phyloP scores from a whole-genome alignment of 176 grass and related monocot genomes.

The Avena sativa region DNA sequence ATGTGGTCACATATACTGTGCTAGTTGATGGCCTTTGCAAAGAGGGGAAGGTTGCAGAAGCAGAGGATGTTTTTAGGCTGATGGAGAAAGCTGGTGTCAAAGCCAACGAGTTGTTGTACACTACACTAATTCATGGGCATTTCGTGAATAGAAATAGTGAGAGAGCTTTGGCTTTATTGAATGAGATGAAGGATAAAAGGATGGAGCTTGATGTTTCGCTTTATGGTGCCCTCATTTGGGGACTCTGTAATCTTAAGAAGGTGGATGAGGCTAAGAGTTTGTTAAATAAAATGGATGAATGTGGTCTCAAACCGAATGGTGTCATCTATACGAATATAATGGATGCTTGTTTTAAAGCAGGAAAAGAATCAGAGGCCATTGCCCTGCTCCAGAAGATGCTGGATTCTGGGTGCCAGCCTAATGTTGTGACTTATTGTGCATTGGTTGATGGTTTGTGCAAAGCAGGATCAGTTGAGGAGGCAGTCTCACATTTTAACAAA shows the following conservation, averaged over 20 bases:
- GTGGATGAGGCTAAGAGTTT: conserved; percentile 86
- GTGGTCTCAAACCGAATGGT: conserved; percentile 76
- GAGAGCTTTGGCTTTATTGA: conserved; percentile 66
- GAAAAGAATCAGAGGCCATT: conserved; percentile 77
- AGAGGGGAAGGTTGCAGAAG: conserved; percentile 70
- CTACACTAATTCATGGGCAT: conserved; percentile 80
- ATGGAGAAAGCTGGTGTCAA: conserved; percentile 63
- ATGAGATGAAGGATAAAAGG: conserved; percentile 81
- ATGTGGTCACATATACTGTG: conserved; percentile 79
- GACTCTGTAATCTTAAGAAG: conserved; percentile 82
- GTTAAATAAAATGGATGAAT: conserved; percentile 73
- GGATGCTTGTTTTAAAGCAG: conserved; percentile 81
- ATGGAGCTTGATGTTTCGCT: conserved; percentile 77
- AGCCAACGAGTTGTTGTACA: conserved; percentile 72
- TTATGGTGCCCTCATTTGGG: conserved; percentile 88
- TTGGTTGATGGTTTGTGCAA: conserved; percentile 95
- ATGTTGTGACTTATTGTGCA: conserved; percentile 79
- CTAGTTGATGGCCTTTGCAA: conserved; percentile 89
- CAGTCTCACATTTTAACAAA: conserved; percentile 74
- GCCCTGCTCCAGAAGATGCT: conserved; percentile 68
- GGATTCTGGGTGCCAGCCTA: conserved; percentile 61
- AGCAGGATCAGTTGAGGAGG: conserved; percentile 65
- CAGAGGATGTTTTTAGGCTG: conserved; percentile 65
- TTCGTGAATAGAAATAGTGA: conserved; percentile 72
- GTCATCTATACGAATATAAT: conserved; percentile 93